phyloP scores from a whole-genome alignment of 768 basidiomycete genomes.

The Suillus variegatus region DNA sequence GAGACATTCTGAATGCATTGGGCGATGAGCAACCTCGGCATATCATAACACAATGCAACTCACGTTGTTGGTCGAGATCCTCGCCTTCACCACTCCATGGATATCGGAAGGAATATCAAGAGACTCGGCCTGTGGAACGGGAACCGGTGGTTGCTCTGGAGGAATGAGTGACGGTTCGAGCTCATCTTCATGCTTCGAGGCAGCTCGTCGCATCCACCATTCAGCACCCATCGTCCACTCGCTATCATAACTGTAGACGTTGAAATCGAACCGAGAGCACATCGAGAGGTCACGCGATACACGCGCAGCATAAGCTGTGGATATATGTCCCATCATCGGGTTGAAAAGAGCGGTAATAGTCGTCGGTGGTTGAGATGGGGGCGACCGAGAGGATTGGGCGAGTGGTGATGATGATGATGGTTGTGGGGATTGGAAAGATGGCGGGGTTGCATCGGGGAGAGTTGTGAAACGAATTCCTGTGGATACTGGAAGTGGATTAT shows the following conservation, averaged over 20 bases:
- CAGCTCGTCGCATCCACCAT: slow-evolving; percentile 82
- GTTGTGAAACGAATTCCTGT: slow-evolving; percentile 95
- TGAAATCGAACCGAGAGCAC: slow-evolving; percentile 92
- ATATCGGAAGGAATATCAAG: slow-evolving; percentile 38
- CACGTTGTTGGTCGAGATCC: slow-evolving; percentile 88
- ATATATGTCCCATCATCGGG: slow-evolving; percentile 94
- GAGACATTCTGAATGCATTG: slow-evolving; percentile 68
- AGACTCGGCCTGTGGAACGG: slow-evolving; percentile 1
- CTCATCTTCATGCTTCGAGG: slow-evolving; percentile 15
- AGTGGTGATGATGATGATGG: slow-evolving; percentile 40
- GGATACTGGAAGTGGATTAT: slow-evolving; percentile 58
- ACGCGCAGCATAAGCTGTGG: slow-evolving; percentile 87
- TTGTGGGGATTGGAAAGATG: slow-evolving; percentile 56
- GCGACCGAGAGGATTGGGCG: slow-evolving; percentile 28
- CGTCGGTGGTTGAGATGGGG: slow-evolving; percentile 78
- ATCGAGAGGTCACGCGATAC: slow-evolving; percentile 84
- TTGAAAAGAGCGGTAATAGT: slow-evolving; percentile 95
- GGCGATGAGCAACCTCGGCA: slow-evolving; percentile 5
- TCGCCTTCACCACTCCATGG: slow-evolving; percentile 85
- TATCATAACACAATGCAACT: slow-evolving; percentile 27
- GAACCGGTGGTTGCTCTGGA: slow-evolving; percentile 12
- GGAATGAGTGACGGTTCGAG: not conserved
- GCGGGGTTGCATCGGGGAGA: slow-evolving; percentile 73
- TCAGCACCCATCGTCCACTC: slow-evolving; percentile 96
- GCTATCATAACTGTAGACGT: slow-evolving; percentile 95